These are phyloP conservation scores for Blastomyces emzantsi DNA, from an alignment of 2,329 filamentous ascomycete species.

Conservation along the genomic window DNA sequence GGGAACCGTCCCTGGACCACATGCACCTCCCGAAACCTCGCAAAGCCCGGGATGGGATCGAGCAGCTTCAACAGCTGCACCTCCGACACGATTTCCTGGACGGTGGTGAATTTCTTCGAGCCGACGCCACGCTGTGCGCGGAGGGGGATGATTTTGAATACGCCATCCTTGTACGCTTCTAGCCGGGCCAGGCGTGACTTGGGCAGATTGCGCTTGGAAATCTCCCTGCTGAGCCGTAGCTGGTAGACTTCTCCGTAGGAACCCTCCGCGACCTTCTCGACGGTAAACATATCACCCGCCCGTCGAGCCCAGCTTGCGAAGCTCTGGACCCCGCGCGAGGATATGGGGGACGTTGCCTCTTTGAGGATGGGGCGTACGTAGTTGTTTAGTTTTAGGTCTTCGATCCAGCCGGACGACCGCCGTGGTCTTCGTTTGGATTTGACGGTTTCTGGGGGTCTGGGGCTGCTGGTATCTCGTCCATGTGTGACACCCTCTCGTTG, in stretches of 20 bases:
- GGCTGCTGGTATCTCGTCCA: too few species aligned
- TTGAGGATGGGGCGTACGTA: conserved; percentile 32
- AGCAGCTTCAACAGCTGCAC: conserved; percentile 49
- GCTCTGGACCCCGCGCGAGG: conserved; percentile 30
- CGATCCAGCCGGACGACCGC: conserved; percentile 27
- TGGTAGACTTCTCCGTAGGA: conserved; percentile 60
- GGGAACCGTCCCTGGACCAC: conserved; percentile 51
- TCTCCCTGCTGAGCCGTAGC: conserved; percentile 36
- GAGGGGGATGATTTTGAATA: conserved; percentile 44
- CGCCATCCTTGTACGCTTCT: conserved; percentile 34
- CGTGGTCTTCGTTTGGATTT: conserved; percentile 20
- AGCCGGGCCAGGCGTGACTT: conserved; percentile 32
- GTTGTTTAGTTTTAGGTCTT: conserved; percentile 26
- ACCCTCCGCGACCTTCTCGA: conserved; percentile 56
- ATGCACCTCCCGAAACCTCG: conserved; percentile 50
- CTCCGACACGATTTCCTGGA: conserved; percentile 44
- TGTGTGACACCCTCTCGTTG: background rate
- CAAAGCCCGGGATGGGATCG: conserved; percentile 53
- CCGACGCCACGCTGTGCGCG: conserved; percentile 33
- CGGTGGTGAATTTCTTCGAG: conserved; percentile 36
- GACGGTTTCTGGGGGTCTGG: conserved; percentile 3
- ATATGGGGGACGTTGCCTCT: conserved; percentile 30
- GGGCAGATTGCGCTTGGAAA: conserved; percentile 27
- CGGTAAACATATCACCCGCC: conserved; percentile 32
- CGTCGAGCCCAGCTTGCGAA: conserved; percentile 34